A percentile compares a stretch with the other conserved stretches of the same genome.
Evolutionary conservation across 495 filamentous ascomycete genomes (phyloP).

Genomic region (Bathelium albidoporum): DNA sequence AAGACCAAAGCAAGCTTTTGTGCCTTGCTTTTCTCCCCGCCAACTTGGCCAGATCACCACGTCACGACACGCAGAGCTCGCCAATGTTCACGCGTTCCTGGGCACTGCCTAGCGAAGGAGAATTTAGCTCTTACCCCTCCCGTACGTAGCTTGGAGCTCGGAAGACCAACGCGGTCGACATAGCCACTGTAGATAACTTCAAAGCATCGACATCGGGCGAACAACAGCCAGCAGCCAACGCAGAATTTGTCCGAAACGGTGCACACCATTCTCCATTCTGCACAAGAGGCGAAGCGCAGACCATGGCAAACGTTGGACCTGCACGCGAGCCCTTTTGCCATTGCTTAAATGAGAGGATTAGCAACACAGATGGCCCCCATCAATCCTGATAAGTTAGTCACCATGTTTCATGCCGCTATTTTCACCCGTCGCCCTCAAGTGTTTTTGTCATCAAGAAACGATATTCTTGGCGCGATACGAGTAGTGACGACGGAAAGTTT

Average conservation of each 20-base stretch:
- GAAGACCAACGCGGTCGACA: not conserved
- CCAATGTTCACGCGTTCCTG: not conserved
- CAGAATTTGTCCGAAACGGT: not conserved
- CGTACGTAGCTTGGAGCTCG: not conserved
- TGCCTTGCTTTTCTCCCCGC: not conserved
- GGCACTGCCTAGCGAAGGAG: not conserved
- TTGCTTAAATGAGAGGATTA: not conserved
- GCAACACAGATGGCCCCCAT: not conserved
- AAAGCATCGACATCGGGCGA: not conserved
- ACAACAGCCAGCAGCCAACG: not conserved
- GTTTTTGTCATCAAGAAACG: not conserved
- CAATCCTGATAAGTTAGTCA: not conserved
- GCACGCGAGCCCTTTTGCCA: not conserved
- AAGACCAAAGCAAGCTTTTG: not conserved
- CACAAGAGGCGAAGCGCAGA: not conserved
- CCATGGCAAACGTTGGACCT: not conserved
- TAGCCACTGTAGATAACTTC: too few species aligned
- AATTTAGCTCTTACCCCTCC: not conserved
- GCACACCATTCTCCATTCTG: not conserved
- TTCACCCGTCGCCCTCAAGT: not conserved
- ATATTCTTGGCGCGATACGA: not conserved
- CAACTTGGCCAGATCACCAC: not conserved
- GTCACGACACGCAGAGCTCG: not conserved
- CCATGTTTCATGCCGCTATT: slow-evolving; percentile 1
- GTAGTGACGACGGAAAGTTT: not conserved